phyloP scores from a whole-genome alignment of 2,329 filamentous ascomycete species.

The Ceratocystis lukuohia region DNA sequence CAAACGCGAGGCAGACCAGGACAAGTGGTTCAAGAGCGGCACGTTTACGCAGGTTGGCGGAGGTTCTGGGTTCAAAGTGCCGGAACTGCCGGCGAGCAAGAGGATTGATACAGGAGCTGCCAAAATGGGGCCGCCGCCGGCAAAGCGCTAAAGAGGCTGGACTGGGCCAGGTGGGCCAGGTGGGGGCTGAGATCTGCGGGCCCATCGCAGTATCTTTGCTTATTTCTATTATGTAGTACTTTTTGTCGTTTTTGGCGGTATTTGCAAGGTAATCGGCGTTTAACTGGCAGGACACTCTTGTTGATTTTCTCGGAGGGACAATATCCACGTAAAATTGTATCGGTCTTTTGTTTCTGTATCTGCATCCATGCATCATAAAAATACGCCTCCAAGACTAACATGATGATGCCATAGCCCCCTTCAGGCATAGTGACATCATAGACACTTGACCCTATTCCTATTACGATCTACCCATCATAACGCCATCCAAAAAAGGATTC shows the following conservation, averaged over 20 bases:
- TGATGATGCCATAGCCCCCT: background rate
- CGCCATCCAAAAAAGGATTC: background rate
- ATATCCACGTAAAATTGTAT: conserved; percentile 1
- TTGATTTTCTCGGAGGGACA: background rate
- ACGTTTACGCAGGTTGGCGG: conserved; percentile 78
- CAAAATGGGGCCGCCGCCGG: conserved; percentile 35
- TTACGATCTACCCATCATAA: background rate
- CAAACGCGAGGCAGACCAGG: conserved; percentile 88
- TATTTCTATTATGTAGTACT: background rate
- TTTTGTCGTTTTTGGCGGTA: background rate
- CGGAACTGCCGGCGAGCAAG: conserved; percentile 59
- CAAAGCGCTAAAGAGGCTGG: conserved; percentile 19
- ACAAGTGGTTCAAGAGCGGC: conserved; percentile 94
- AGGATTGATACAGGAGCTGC: conserved; percentile 51
- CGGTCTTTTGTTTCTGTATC: background rate
- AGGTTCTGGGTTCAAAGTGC: conserved; percentile 62
- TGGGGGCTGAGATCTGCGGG: background rate
- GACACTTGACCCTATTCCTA: background rate
- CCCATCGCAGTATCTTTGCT: background rate
- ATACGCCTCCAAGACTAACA: background rate
- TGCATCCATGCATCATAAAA: background rate
- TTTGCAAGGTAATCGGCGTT: background rate
- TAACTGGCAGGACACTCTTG: background rate
- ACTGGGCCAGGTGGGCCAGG: background rate
- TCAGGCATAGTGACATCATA: background rate